phyloP scores from a whole-genome alignment of 208 protist species.

The Leishmania aethiopica region DNA sequence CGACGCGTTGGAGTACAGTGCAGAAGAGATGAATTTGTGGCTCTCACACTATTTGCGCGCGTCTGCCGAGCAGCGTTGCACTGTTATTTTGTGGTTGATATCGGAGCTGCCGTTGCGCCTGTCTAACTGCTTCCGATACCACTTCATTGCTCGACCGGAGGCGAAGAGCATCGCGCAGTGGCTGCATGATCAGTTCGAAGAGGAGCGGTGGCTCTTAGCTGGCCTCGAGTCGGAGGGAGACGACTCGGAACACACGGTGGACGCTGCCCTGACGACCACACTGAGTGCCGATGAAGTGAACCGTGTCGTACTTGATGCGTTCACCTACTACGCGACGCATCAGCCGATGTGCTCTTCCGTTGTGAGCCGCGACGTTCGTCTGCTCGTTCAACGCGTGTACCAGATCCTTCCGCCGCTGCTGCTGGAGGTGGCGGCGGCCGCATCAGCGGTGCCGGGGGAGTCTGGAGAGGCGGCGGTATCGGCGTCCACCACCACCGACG shows the following conservation, averaged over 20 bases:
- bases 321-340: slow-evolving; percentile 68
- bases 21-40: slow-evolving; percentile 50
- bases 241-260: neutral
- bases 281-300: slow-evolving; percentile 17
- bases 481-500: neutral
- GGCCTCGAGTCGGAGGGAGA: neutral
- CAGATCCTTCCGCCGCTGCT: slow-evolving; percentile 55
- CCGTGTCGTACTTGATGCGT: slow-evolving; percentile 34
- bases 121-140: slow-evolving; percentile 76
- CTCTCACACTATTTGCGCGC: slow-evolving; percentile 47
- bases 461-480: neutral
- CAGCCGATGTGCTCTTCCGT: slow-evolving; percentile 77
- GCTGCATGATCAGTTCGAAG: slow-evolving; percentile 39
- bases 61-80: slow-evolving; percentile 13
- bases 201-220: slow-evolving; percentile 2
- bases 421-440: slow-evolving; percentile 13
- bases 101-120: slow-evolving; percentile 70
- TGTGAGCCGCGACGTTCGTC: slow-evolving; percentile 58
- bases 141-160: slow-evolving; percentile 62
- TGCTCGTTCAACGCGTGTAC: slow-evolving; percentile 70
- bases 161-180: slow-evolving; percentile 43
- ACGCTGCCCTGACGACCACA: neutral
- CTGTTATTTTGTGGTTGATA: slow-evolving; percentile 72
- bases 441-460: neutral
- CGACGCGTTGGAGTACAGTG: slow-evolving; percentile 54